Evolutionary conservation across 768 basidiomycete species (phyloP), one percentile per base, ranked within the genome.

Genomic region (Lactifluus pinguis): DNA sequence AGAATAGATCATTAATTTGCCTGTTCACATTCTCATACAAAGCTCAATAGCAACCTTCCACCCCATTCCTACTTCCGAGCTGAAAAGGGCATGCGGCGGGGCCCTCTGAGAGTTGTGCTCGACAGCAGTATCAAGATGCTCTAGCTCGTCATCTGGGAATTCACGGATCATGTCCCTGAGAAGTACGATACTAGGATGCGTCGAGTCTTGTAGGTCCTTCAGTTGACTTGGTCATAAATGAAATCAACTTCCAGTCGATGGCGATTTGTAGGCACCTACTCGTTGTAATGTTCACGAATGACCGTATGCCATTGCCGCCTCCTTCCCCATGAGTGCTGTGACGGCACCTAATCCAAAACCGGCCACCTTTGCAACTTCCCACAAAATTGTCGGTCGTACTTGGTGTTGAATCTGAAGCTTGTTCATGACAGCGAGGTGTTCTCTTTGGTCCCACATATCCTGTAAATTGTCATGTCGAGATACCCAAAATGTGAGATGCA

Each of bases 261-360:
- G 6, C 34, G 11, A 21, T 29, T 11, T 45, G 34, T 14, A 51
- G 30, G n/a, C 13, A 80, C 91, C 70, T 70, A 95, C 95, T 97
- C 93, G 71, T 98, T 92, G 68, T 98, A 98, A 73, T 98, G 95
- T 72, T 98, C 95, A 44, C 95, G 95, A 55, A 98, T 98, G 58
- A 92, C 92, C 0, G 95, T 97, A 98, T 6, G 95, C 95, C 95
- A 98, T 98, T 0, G 94, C 93, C 13, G 94, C 92, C 66, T 97
- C 88, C 69, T 84, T 88, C 41, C 95, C 89, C 81, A 95, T 79
- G 21, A 95, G 73, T 0, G 91, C 95, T 0, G 95, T 97, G 0
- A 76, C 80, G 5, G 86, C 86, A 6, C 95, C 95, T 8, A 98
- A 76, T 4, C 88, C 87, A 70, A 89, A 95, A 6, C 94, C 93